Percentiles rank a stretch among this genome's conserved stretches.
These are phyloP conservation scores for Didymella pomorum DNA, from an alignment of 2,329 filamentous ascomycete genomes.

Conservation along the genomic window DNA sequence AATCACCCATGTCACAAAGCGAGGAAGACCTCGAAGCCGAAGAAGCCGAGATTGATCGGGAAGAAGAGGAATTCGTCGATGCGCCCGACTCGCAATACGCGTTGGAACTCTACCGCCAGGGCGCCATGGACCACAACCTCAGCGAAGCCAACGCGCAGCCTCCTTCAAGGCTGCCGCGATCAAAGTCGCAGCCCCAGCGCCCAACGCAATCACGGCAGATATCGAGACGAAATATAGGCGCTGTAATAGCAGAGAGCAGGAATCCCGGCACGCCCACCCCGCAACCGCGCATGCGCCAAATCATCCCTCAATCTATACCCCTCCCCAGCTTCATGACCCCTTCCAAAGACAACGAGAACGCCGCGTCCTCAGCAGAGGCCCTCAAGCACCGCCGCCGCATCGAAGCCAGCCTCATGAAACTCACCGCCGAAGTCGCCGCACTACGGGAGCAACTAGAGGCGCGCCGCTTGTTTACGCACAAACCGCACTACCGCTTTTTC, in stretches of 20 bases:
- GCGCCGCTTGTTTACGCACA: slow-evolving; percentile 72
- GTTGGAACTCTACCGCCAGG: slow-evolving; percentile 11
- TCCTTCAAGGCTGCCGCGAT: slow-evolving; percentile 17
- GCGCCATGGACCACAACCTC: slow-evolving; percentile 29
- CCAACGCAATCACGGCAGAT: background rate
- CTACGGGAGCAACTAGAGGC: slow-evolving; percentile 88
- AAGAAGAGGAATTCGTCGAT: slow-evolving; percentile 55
- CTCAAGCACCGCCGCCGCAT: slow-evolving; percentile 80
- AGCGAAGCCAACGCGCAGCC: slow-evolving; percentile 39
- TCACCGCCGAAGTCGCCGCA: slow-evolving; percentile 92
- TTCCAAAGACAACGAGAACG: background rate
- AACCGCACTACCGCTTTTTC: slow-evolving; percentile 68
- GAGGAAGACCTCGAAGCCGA: slow-evolving; percentile 60
- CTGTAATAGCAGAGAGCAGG: background rate
- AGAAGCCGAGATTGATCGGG: slow-evolving; percentile 44
- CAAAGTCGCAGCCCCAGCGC: background rate
- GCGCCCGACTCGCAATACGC: slow-evolving; percentile 58
- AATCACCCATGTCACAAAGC: slow-evolving; percentile 85
- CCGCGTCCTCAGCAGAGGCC: slow-evolving; percentile 45
- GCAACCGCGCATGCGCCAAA: slow-evolving; percentile 26
- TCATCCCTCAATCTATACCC: slow-evolving; percentile 33
- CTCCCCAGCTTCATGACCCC: slow-evolving; percentile 25
- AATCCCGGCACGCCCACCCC: slow-evolving; percentile 30
- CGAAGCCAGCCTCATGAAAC: slow-evolving; percentile 83
- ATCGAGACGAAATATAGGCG: background rate